Base-by-base conservation (phyloP, 2,329 filamentous ascomycete species). In the Microcyclospora pomicola region DNA sequence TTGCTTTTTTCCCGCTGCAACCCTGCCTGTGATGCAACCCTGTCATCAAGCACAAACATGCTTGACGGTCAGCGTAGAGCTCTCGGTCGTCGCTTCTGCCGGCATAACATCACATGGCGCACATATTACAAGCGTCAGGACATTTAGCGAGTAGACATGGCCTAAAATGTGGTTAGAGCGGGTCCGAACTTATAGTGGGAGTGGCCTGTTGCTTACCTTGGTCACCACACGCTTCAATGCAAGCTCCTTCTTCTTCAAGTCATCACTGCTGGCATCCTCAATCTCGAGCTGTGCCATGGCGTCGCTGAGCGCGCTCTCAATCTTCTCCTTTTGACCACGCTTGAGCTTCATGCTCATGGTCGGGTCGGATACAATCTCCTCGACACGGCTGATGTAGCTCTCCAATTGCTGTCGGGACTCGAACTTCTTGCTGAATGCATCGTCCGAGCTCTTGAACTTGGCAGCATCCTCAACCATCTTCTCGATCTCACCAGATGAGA, bases 201-300 rank as follows among this genome's bases (percentile, higher is more conserved):
- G 19, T 7, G 19, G 19, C 19, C 4, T 24, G 15, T 5, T 15
- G 15, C 46, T 46, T 31, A 48, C 87, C 82, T 96, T 98, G 68
- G 91, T 98, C 57, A 98, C 87, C 54, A 93, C 77, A 60, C 91
- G 77, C 85, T 96, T 98, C 49, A 98, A 77, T 45, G 86, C 86
- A 51, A 98, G 73, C 75, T 98, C 91, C 80, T 95, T 93, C 85
- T 96, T 96, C 84, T 93, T 96, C 55, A 98, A 73, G 62, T 98
- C 91, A 55, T 98, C 92, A 45, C 86, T 82, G 46, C 71, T 68
- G 41, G 84, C 83, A 54, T 98, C 92, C 67, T 88, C 83, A 59
- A 98, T 71, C 78, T 98, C 91, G 49, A 98, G 82, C 69, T 92
- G 82, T 49, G 77, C 83, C 91, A 98, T 96, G 55, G 91, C 91